A percentile compares a stretch with the other conserved stretches of the same genome.
phyloP scores from a whole-genome alignment of 2,329 filamentous ascomycete species.

The Sporothrix protearum region DNA sequence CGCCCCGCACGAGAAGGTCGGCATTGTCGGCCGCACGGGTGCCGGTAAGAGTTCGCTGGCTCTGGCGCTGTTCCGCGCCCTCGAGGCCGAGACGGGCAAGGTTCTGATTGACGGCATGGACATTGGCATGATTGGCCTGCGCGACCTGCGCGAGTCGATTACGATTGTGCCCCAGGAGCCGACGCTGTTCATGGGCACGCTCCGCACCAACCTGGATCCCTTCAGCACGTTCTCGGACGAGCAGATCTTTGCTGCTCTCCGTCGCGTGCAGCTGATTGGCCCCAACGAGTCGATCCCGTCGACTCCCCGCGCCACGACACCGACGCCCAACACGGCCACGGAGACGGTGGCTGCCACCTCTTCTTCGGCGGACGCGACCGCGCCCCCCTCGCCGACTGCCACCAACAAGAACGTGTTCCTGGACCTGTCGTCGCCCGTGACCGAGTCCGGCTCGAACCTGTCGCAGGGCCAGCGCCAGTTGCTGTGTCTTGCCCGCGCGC shows the following conservation, averaged over 20 bases:
- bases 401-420: conserved; percentile 95
- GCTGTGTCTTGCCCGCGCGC: conserved; percentile 84
- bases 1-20: conserved; percentile 81
- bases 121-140: conserved; percentile 84
- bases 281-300: conserved; percentile 45
- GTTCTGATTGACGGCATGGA: conserved; percentile 91
- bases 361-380: conserved; percentile 20
- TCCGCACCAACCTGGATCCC: conserved; percentile 88
- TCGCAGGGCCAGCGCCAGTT: conserved; percentile 96
- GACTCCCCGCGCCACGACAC: conserved; percentile 24
- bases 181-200: conserved; percentile 87
- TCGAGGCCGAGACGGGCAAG: conserved; percentile 85
- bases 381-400: conserved; percentile 37
- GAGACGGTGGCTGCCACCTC: conserved; percentile 8
- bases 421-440: conserved; percentile 76
- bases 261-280: conserved; percentile 82
- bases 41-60: conserved; percentile 96
- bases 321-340: conserved; percentile 31
- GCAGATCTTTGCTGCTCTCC: conserved; percentile 80
- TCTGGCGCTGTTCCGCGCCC: conserved; percentile 84
- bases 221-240: conserved; percentile 87
- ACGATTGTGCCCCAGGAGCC: conserved; percentile 98
- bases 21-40: conserved; percentile 91
- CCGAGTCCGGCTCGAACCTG: conserved; percentile 88
- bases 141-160: conserved; percentile 86